A percentile compares a stretch with the other conserved stretches of the same genome.
Conservation (phyloP, 169 alveolate genomes). For the Babesia caballi region DNA sequence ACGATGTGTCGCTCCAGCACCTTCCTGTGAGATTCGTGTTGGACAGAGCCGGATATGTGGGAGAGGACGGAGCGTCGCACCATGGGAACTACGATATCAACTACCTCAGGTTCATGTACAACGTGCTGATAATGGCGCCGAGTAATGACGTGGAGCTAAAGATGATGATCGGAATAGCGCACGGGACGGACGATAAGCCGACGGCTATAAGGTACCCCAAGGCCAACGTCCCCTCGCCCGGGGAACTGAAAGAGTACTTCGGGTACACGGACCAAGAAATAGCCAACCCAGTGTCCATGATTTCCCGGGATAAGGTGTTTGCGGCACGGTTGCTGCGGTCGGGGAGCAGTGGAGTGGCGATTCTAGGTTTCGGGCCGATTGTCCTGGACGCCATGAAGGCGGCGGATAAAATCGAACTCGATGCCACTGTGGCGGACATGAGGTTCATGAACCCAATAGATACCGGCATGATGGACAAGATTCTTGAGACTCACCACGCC, state of each 20-base stretch:
- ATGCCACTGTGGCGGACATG: constrained; percentile 65
- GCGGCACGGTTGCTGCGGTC: constrained; percentile 13
- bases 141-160: constrained; percentile 74
- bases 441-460: constrained; percentile 72
- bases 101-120: constrained; percentile 74
- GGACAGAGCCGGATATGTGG: constrained; percentile 84
- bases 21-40: constrained; percentile 75
- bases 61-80: constrained; percentile 86
- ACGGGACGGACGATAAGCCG: constrained; percentile 26
- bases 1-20: constrained; percentile 79
- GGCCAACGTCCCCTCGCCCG: constrained; percentile 3
- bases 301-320: neutral
- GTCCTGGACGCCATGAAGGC: constrained; percentile 44
- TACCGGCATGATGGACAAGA: constrained; percentile 13
- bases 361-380: constrained; percentile 47
- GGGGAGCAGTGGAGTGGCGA: constrained; percentile 45
- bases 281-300: constrained; percentile 11
- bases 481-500: constrained; percentile 36
- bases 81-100: constrained; percentile 84
- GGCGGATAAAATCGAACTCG: constrained; percentile 14
- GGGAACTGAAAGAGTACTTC: constrained; percentile 1
- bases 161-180: constrained; percentile 36
- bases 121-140: constrained; percentile 78
- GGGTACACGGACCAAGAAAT: constrained; percentile 3
- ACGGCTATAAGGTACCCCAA: constrained; percentile 57